A percentile compares a stretch with the other conserved stretches of the same genome.
Evolutionary conservation across 169 alveolate genomes (phyloP).

Genomic region (Plasmodium inui): DNA sequence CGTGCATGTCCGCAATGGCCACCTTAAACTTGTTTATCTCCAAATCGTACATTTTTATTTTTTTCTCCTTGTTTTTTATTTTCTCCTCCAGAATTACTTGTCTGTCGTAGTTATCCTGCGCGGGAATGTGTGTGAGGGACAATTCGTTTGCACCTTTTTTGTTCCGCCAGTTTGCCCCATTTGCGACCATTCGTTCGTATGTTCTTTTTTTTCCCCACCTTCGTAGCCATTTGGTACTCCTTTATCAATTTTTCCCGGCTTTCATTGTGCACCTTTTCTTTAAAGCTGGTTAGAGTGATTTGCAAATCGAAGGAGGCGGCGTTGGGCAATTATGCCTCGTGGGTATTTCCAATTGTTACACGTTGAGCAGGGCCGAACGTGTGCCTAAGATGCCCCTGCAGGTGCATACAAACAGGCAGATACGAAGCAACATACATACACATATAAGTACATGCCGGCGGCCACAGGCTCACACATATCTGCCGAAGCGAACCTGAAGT

Average conservation of each 20-base stretch:
- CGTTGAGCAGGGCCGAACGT: too few species aligned
- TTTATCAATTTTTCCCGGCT: conserved; percentile 46
- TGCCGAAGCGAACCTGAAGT: conserved; percentile 30
- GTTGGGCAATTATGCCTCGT: background rate
- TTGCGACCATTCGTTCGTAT: background rate
- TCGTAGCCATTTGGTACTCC: conserved; percentile 60
- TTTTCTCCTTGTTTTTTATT: conserved; percentile 61
- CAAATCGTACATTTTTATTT: conserved; percentile 51
- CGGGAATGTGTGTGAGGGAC: background rate
- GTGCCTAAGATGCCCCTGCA: background rate
- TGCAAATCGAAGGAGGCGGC: background rate
- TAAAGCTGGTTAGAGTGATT: conserved; percentile 20
- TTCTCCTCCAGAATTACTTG: conserved; percentile 63
- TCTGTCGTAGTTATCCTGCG: conserved; percentile 60
- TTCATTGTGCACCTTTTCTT: conserved; percentile 58
- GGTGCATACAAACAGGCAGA: background rate
- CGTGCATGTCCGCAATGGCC: conserved; percentile 47
- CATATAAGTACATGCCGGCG: background rate
- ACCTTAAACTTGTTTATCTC: conserved; percentile 54
- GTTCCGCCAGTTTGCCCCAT: background rate
- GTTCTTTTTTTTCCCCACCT: conserved; percentile 9
- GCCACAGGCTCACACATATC: background rate
- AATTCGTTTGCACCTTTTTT: background rate
- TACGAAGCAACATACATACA: background rate
- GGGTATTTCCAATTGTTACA: background rate